phyloP scores from a whole-genome alignment of 2,329 filamentous ascomycete species.

The Colletotrichum gloeosporioides region DNA sequence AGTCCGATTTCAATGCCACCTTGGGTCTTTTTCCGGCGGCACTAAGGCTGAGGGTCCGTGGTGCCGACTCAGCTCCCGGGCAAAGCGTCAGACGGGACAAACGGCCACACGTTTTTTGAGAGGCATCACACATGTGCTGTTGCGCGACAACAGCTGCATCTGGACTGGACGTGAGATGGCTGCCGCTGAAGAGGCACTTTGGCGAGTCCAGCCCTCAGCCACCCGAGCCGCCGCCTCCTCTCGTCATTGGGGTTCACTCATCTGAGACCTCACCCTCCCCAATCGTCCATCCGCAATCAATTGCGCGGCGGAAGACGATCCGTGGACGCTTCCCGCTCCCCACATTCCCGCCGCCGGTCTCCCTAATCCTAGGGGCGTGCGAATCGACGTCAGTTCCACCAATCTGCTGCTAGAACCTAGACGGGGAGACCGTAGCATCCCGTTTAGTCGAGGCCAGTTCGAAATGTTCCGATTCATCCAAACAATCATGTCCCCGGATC shows the following conservation, averaged over 20 bases:
- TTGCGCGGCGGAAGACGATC: conserved; percentile 17
- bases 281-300: conserved; percentile 7
- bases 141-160: not conserved
- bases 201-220: not conserved
- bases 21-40: not conserved
- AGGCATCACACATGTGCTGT: not conserved
- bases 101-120: not conserved
- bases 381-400: conserved; percentile 12
- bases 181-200: not conserved
- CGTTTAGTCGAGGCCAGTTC: not conserved
- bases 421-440: not conserved
- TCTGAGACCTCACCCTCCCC: not conserved
- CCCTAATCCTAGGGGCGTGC: conserved; percentile 3
- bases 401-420: conserved; percentile 11
- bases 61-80: not conserved
- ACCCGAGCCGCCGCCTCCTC: not conserved
- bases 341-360: conserved; percentile 11
- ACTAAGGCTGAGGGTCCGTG: not conserved
- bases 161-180: not conserved
- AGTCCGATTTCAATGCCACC: not conserved
- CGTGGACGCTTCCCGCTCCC: conserved; percentile 20
- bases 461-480: not conserved
- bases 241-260: not conserved
- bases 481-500: not conserved
- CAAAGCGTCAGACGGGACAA: not conserved